These are phyloP conservation scores for Colletotrichum orbiculare DNA, from an alignment of 2,329 filamentous ascomycete genomes.

Conservation along the genomic window DNA sequence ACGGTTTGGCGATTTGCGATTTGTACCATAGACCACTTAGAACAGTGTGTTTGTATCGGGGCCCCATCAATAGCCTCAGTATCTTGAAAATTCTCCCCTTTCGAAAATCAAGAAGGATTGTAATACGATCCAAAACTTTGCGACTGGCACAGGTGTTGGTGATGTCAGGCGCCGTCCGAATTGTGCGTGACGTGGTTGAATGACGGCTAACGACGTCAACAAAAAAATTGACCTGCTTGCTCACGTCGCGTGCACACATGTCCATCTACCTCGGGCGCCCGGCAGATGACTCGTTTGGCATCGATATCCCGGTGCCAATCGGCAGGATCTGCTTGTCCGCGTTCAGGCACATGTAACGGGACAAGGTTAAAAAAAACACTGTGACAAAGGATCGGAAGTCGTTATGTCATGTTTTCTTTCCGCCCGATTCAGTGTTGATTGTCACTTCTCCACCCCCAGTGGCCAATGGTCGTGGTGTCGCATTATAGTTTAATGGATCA, in stretches of 20 bases:
- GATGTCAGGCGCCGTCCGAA: slow-evolving; percentile 9
- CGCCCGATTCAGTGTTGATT: slow-evolving; percentile 11
- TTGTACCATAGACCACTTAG: slow-evolving; percentile 45
- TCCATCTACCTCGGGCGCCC: background rate
- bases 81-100: slow-evolving; percentile 36
- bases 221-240: background rate
- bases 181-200: too few relatives aligned
- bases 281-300: slow-evolving; percentile 23
- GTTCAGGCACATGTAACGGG: background rate
- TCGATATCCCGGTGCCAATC: slow-evolving; percentile 17
- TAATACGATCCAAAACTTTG: slow-evolving; percentile 19
- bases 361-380: background rate
- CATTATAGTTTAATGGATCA: background rate
- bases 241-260: slow-evolving; percentile 18
- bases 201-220: too few relatives aligned
- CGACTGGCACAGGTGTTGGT: slow-evolving; percentile 9
- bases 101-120: slow-evolving; percentile 14
- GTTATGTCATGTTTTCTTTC: background rate
- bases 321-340: background rate
- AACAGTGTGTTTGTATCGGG: slow-evolving; percentile 37
- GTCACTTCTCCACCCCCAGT: slow-evolving; percentile 32
- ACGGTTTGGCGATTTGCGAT: slow-evolving; percentile 41
- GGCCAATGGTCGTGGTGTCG: slow-evolving; percentile 19
- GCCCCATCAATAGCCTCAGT: slow-evolving; percentile 18
- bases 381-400: background rate